Conservation (phyloP, 179 eudicot genomes). For the Gypsophila paniculata region DNA sequence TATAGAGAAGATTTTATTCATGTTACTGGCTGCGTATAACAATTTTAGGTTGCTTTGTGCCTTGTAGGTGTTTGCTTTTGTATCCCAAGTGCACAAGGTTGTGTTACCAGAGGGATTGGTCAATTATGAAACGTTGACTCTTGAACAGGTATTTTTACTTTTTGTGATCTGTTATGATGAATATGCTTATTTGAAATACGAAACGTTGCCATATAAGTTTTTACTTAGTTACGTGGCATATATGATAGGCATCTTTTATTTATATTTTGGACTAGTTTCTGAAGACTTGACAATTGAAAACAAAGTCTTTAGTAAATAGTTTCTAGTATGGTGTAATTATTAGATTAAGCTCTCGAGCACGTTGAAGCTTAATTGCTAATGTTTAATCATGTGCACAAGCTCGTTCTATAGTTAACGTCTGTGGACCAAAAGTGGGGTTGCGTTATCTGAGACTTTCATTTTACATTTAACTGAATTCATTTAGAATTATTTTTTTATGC, state of each 20-base stretch:
- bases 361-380: not conserved
- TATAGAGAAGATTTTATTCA: not conserved
- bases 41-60: not conserved
- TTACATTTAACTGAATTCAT: not conserved
- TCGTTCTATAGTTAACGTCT: not conserved
- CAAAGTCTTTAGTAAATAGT: not conserved
- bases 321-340: not conserved
- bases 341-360: not conserved
- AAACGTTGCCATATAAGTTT: constrained; percentile 1
- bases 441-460: not conserved
- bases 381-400: not conserved
- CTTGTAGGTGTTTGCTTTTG: constrained; percentile 80
- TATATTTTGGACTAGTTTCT: not conserved
- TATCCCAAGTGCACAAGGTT: constrained; percentile 90
- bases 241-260: not conserved
- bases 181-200: not conserved
- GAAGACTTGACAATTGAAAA: not conserved
- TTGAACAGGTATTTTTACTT: constrained; percentile 61
- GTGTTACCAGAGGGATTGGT: constrained; percentile 72
- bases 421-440: not conserved
- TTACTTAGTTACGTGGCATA: not conserved
- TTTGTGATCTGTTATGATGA: not conserved
- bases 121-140: constrained; percentile 64
- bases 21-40: not conserved
- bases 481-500: too few relatives aligned